Evolutionary conservation across 495 filamentous ascomycete species (phyloP), one percentile per base, ranked within the genome.

Genomic region (Neurospora hispaniola): DNA sequence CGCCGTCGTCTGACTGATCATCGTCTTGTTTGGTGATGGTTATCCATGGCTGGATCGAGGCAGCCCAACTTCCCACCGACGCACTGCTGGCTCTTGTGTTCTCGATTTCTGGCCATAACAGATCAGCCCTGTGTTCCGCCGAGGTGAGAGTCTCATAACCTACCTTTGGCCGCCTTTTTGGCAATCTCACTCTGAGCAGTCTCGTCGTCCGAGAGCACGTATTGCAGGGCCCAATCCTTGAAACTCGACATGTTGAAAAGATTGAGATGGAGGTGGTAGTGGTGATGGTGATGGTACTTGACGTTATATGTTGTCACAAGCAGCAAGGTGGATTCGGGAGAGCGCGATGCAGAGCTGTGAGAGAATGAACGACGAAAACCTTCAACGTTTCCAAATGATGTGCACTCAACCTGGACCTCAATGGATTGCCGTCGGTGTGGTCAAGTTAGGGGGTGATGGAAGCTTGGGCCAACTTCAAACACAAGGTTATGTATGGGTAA

Each of bases 31-130:
- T 39, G 10, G 74, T 69, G n/a, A 79, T 74, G 27, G 78, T 81
- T 78, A 86, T 83, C 85, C 85, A 86, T 72, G 78, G 82, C 59
- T 84, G 81, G 48, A 86, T 79, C 35, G 85, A 85, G 7, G 82
- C 80, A 41, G 83, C 84, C 85, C 84, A 86, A 75, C 82, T 81
- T n/a, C 82, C 83, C 16, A 86, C 78, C 11, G 79, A 73, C 62
- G 81, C 70, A 72, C 83, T 80, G 74, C 76, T 85, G 69, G 82
- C 81, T 0, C 79, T 74, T 20, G 84, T 79, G 68, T 75, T 75
- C 75, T 85, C 79, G n/a, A 85, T 85, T 71, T 81, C 84, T 83
- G 39, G 70, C 42, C 16, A 38, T 62, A 27, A 70, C 72, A 46
- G 9, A 14, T 48, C 12, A 20, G 41, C 11, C 35, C 14, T 7